These are phyloP conservation scores for Lactarius quietus DNA, from an alignment of 768 basidiomycete species.

Conservation along the genomic window DNA sequence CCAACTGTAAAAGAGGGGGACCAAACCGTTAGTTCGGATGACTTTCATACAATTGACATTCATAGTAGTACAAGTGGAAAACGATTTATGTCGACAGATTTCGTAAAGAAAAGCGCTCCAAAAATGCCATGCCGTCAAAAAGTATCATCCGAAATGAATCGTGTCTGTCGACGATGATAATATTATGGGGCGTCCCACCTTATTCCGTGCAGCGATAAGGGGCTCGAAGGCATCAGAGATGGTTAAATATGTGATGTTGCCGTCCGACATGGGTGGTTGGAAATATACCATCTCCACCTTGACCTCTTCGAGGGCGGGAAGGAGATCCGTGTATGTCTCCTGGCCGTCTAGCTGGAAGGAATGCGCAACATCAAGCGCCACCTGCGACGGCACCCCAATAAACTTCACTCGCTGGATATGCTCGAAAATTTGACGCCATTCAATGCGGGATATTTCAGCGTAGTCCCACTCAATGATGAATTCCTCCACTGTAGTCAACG, in stretches of 20 bases:
- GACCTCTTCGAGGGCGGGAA: constrained; percentile 2
- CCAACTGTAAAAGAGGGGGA: too few species aligned
- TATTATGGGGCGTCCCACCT: neutral
- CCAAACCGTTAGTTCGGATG: too few species aligned
- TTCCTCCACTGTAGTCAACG: neutral
- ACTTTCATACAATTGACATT: too few species aligned
- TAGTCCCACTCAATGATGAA: neutral
- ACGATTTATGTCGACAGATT: too few species aligned
- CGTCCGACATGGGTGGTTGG: too few species aligned
- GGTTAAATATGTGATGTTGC: too few species aligned
- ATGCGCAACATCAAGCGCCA: neutral
- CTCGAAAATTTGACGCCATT: neutral
- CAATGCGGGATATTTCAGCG: neutral
- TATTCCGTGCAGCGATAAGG: neutral
- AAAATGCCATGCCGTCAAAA: too few species aligned
- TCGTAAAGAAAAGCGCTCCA: neutral
- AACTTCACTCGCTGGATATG: neutral
- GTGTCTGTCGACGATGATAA: neutral
- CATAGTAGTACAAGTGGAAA: too few species aligned
- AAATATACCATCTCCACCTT: neutral
- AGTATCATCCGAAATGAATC: too few species aligned
- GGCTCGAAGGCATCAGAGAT: neutral
- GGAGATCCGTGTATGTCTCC: neutral
- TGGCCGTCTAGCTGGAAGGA: neutral
- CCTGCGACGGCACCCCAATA: neutral